Conservation (phyloP, 2,329 filamentous ascomycete genomes). For the Neobulgaria alba region DNA sequence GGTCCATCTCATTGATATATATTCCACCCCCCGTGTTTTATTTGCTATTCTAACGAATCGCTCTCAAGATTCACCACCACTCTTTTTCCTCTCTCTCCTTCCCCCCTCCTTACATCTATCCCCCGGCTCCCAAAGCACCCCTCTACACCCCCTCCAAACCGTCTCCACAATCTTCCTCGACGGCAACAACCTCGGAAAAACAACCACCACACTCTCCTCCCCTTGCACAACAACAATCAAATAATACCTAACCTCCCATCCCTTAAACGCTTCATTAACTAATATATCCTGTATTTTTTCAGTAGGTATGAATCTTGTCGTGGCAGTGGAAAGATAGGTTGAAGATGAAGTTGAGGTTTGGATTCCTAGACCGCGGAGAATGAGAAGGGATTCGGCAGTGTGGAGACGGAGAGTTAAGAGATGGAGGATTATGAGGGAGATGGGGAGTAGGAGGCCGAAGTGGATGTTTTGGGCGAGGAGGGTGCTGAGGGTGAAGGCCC, state of each 20-base stretch:
- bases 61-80: slow-evolving; percentile 1
- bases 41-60: not conserved
- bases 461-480: slow-evolving; percentile 31
- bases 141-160: slow-evolving; percentile 81
- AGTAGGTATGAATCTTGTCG: slow-evolving; percentile 78
- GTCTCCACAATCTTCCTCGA: slow-evolving; percentile 66
- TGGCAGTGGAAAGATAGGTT: slow-evolving; percentile 54
- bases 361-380: slow-evolving; percentile 81
- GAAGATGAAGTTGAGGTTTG: slow-evolving; percentile 70
- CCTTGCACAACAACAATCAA: slow-evolving; percentile 83
- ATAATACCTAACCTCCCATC: slow-evolving; percentile 86
- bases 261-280: slow-evolving; percentile 89
- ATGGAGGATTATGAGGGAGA: slow-evolving; percentile 34
- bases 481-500: slow-evolving; percentile 29
- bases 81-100: slow-evolving; percentile 9
- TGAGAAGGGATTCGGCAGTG: slow-evolving; percentile 73
- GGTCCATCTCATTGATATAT: no score
- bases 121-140: slow-evolving; percentile 63
- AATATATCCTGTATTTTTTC: slow-evolving; percentile 87
- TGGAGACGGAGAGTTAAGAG: slow-evolving; percentile 39
- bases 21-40: not conserved
- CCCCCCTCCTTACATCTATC: slow-evolving; percentile 34
- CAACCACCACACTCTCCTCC: slow-evolving; percentile 84
- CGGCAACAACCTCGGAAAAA: slow-evolving; percentile 79
- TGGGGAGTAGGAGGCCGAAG: slow-evolving; percentile 33